A percentile compares a stretch with the other conserved stretches of the same genome.
Conservation (phyloP, 768 basidiomycete genomes). For the Lactarius deliciosus region DNA sequence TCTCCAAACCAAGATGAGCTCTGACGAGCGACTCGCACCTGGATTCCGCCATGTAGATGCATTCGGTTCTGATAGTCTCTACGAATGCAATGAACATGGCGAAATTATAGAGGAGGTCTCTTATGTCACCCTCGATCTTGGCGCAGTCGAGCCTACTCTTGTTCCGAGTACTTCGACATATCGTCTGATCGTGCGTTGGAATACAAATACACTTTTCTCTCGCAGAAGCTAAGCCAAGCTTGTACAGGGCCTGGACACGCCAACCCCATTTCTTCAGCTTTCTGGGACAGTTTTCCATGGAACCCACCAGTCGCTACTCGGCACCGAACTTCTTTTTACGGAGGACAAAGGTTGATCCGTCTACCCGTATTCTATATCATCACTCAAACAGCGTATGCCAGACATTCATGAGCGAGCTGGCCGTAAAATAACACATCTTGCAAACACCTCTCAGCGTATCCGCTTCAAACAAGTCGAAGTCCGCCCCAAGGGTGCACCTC, state of each 20-base stretch:
- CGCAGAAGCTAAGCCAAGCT: not conserved
- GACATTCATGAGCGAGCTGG: conserved; percentile 51
- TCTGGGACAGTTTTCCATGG: conserved; percentile 76
- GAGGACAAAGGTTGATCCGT: conserved; percentile 56
- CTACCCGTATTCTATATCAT: not conserved
- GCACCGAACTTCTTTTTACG: conserved; percentile 74
- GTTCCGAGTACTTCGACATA: conserved; percentile 70
- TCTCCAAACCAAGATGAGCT: conserved; percentile 7
- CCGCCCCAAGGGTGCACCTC: conserved; percentile 38
- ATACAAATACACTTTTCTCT: not conserved
- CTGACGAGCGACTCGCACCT: conserved; percentile 40
- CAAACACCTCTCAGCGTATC: conserved; percentile 66
- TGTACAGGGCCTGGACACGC: conserved; percentile 66
- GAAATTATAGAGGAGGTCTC: conserved; percentile 51
- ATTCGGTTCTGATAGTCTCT: conserved; percentile 68
- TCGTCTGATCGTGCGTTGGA: conserved; percentile 64
- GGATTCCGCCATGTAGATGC: conserved; percentile 66
- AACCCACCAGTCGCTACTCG: conserved; percentile 61
- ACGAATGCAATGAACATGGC: conserved; percentile 46
- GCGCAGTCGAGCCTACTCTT: conserved; percentile 67
- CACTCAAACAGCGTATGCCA: conserved; percentile 23
- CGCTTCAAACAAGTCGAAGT: conserved; percentile 72
- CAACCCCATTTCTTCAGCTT: conserved; percentile 74
- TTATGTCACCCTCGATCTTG: conserved; percentile 76
- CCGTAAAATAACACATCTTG: conserved; percentile 53